Evolutionary conservation across 129 eudicot genomes (phyloP).

Genomic region (Logfia minima): DNA sequence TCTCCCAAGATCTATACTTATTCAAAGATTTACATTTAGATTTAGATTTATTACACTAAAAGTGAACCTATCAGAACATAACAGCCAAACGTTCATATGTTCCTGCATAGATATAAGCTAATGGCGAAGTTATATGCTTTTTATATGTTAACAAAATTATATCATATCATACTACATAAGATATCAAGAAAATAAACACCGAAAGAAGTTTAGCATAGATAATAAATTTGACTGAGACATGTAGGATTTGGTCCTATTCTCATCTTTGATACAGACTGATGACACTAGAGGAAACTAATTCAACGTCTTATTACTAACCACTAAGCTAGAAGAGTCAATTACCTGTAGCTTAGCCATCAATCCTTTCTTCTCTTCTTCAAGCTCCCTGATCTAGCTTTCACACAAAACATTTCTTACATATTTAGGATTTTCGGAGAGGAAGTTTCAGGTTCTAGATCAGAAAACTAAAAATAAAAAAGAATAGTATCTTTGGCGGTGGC

Average conservation of each 20-base stretch:
- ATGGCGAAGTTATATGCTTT: neutral
- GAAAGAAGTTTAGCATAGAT: neutral
- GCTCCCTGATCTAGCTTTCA: conserved; percentile 91
- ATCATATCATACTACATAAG: neutral
- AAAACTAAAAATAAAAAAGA: neutral
- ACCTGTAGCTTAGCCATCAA: conserved; percentile 84
- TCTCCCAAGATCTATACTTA: neutral
- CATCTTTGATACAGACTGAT: neutral
- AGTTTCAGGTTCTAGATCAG: conserved; percentile 14
- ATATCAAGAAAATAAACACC: neutral
- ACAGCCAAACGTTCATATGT: neutral
- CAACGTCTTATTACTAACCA: neutral
- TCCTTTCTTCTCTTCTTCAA: conserved; percentile 97
- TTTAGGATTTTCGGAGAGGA: conserved; percentile 18
- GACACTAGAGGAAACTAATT: conserved; percentile 11
- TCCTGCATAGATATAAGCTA: conserved; percentile 17
- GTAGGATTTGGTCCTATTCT: neutral
- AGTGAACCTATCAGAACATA: conserved; percentile 5
- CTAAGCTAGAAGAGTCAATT: conserved; percentile 22
- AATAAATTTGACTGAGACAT: neutral
- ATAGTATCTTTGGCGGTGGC: neutral
- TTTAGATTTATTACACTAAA: neutral
- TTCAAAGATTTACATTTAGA: neutral
- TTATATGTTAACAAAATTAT: neutral
- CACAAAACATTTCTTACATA: conserved; percentile 20